These are phyloP conservation scores for Penicillium aurantiogriseum DNA, from an alignment of 2,329 filamentous ascomycete genomes.

Conservation along the genomic window DNA sequence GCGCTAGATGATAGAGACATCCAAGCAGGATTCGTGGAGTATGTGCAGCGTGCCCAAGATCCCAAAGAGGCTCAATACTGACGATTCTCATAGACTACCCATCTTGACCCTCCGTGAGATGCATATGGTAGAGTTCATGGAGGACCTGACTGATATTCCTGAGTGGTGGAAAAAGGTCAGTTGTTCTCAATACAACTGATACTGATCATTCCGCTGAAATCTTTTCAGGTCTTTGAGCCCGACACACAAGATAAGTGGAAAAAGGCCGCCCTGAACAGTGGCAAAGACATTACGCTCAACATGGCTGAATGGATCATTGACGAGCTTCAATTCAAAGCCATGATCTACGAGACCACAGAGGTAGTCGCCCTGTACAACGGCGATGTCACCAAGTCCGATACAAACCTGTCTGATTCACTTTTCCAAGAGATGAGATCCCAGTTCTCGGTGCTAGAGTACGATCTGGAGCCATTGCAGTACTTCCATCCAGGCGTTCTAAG, in stretches of 20 bases:
- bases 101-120: constrained; percentile 38
- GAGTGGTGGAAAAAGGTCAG: constrained; percentile 41
- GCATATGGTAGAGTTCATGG: constrained; percentile 41
- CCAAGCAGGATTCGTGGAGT: constrained; percentile 30
- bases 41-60: background rate
- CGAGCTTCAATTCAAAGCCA: constrained; percentile 54
- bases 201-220: background rate
- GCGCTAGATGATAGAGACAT: constrained; percentile 35
- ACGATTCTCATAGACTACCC: constrained; percentile 22
- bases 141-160: constrained; percentile 41
- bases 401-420: constrained; percentile 41
- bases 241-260: constrained; percentile 33
- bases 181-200: background rate
- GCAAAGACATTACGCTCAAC: constrained; percentile 32
- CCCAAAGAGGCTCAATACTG: background rate
- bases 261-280: constrained; percentile 22
- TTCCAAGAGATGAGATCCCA: constrained; percentile 45
- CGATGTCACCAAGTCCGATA: constrained; percentile 56
- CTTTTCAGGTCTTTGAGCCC: constrained; percentile 34
- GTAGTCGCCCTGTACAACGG: constrained; percentile 50
- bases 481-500: constrained; percentile 59
- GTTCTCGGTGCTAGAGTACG: constrained; percentile 51
- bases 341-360: constrained; percentile 41
- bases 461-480: constrained; percentile 53
- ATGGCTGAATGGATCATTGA: constrained; percentile 44